Base-by-base conservation (phyloP, 2,329 filamentous ascomycete genomes). In the Epichloe bromicola region DNA sequence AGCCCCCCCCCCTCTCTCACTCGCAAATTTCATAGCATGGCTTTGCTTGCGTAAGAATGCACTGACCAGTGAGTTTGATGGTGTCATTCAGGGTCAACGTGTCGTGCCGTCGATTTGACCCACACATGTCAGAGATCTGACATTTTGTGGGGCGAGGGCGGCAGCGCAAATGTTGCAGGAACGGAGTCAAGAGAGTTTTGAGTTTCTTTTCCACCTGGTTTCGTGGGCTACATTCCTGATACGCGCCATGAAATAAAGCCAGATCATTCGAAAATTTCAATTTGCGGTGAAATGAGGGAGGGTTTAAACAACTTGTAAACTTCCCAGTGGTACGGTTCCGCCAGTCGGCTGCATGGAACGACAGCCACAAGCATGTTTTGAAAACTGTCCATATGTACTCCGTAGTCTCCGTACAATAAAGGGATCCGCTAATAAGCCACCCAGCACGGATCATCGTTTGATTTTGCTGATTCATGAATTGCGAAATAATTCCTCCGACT, bases 401-500 rank as follows among this genome's bases (percentile, higher is more conserved):
- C 8, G 26, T 30, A 11, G 12, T 41, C 12, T 30, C 26, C 8
- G 26, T 30, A 11, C 26, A 10, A 50, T n/a, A 20, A 39, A 17
- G n/a, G 49, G 51, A 48, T 53, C 43, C 48, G 37, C 46, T 14
- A 51, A 42, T 14, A 51, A 42, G 34, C 47, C 50, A 50, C 50
- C 39, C 34, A 44, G 50, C 51, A 48, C 44, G 20, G 41, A 26
- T 49, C 42, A 30, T 33, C 30, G 19, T 46, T 54, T 42, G 44
- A 40, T 41, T 48, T 54, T 40, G 44, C 48, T 53, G 44, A 53
- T 46, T 19, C 51, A 49, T 41, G 39, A 44, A 58, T 56, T 46
- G 56, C 56, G 56, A 55, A 58, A 56, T 58, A 30, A 43, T 43
- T 39, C 2, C 53, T 46, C 48, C 41, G 46, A 53, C 49, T 49